phyloP scores from a whole-genome alignment of 257 asterid genomes.

The Ligustrum vulgare region DNA sequence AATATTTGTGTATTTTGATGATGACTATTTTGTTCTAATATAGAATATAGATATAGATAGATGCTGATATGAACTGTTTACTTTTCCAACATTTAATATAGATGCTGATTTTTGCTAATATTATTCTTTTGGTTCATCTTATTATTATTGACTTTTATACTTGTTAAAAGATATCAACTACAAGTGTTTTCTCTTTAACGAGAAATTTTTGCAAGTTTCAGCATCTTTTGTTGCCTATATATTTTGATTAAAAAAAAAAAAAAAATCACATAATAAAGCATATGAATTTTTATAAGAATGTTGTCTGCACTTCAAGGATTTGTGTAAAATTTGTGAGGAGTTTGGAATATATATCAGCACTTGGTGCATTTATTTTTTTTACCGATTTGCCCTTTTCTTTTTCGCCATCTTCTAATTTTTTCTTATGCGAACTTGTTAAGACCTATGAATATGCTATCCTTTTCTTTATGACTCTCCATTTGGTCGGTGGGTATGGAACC shows the following conservation, averaged over 20 bases:
- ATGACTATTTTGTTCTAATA: too few relatives aligned
- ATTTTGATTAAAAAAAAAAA: neutral
- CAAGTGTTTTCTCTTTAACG: neutral
- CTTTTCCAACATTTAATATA: neutral
- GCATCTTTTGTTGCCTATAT: neutral
- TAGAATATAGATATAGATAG: too few relatives aligned
- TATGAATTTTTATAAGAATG: neutral
- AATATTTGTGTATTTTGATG: too few relatives aligned
- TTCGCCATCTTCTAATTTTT: neutral
- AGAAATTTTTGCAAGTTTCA: neutral
- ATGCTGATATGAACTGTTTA: neutral
- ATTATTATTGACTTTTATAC: neutral
- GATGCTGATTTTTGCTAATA: neutral
- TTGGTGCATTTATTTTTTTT: neutral
- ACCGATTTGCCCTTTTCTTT: neutral
- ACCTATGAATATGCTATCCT: neutral
- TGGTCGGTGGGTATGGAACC: too few relatives aligned
- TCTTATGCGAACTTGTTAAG: neutral
- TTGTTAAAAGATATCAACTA: neutral
- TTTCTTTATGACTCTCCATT: too few relatives aligned
- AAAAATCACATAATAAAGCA: neutral
- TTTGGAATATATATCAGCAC: neutral
- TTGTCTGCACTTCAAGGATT: neutral
- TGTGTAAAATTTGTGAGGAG: neutral
- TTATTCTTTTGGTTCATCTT: neutral